A percentile compares a stretch with the other conserved stretches of the same genome.
Evolutionary conservation across 768 basidiomycete species (phyloP).

Genomic region (Mycena epipterygia): DNA sequence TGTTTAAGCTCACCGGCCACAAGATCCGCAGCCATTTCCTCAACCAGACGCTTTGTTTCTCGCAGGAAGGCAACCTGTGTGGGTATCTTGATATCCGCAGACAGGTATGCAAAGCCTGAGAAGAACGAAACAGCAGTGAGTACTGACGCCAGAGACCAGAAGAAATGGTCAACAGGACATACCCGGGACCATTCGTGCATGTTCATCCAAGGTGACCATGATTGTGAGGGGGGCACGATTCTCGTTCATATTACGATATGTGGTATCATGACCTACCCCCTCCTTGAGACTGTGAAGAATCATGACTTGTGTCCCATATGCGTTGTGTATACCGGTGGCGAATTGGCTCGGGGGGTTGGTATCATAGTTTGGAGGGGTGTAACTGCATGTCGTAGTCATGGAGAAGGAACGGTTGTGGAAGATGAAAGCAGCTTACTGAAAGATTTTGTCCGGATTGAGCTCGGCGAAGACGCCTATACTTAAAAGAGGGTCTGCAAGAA

Average conservation of each 20-base stretch:
- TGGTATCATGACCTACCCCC: conserved; percentile 27
- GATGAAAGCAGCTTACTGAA: background rate
- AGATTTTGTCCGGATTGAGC: conserved; percentile 30
- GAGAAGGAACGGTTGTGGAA: too few species aligned
- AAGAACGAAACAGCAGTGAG: background rate
- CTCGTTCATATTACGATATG: conserved; percentile 34
- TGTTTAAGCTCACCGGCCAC: background rate
- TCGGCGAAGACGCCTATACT: conserved; percentile 27
- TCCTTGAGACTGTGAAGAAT: background rate
- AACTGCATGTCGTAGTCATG: background rate
- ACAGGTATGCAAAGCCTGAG: conserved; percentile 11
- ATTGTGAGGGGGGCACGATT: conserved; percentile 33
- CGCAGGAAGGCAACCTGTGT: conserved; percentile 3
- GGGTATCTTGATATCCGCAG: background rate
- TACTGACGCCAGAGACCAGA: too few species aligned
- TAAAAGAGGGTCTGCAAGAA: conserved; percentile 18
- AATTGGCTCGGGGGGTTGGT: conserved; percentile 15
- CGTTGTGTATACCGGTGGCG: conserved; percentile 12
- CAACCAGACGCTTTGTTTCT: conserved; percentile 19
- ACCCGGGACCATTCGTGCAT: conserved; percentile 31
- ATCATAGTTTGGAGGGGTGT: background rate
- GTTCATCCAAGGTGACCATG: conserved; percentile 21
- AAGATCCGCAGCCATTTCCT: conserved; percentile 19
- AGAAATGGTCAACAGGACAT: background rate
- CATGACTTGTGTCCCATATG: conserved; percentile 3